phyloP scores from a whole-genome alignment of 495 filamentous ascomycete species.

The Rhypophila decipiens region DNA sequence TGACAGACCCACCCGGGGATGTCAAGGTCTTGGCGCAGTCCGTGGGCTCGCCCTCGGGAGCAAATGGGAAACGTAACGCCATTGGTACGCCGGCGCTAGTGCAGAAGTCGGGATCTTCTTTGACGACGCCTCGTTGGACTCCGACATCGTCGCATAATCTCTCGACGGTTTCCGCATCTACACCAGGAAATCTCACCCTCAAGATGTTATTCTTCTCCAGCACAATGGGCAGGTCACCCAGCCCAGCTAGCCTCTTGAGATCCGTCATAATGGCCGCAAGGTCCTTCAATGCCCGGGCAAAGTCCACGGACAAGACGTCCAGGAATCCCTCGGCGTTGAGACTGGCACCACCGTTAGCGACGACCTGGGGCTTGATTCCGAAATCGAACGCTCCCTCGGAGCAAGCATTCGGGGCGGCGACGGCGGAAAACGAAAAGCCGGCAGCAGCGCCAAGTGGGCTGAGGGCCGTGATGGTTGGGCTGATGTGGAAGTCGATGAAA shows the following conservation, averaged over 20 bases:
- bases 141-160: slow-evolving; percentile 80
- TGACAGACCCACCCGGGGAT: slow-evolving; percentile 41
- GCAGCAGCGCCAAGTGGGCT: slow-evolving; percentile 56
- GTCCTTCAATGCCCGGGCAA: slow-evolving; percentile 79
- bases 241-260: slow-evolving; percentile 61
- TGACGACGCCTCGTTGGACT: slow-evolving; percentile 65
- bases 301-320: slow-evolving; percentile 79
- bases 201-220: slow-evolving; percentile 56
- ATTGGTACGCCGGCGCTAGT: slow-evolving; percentile 55
- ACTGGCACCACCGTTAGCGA: slow-evolving; percentile 42
- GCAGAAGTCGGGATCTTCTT: slow-evolving; percentile 72
- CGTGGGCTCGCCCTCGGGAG: slow-evolving; percentile 60
- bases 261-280: slow-evolving; percentile 74
- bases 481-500: slow-evolving; percentile 76
- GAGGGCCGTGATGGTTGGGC: slow-evolving; percentile 80
- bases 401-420: slow-evolving; percentile 29
- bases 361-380: slow-evolving; percentile 25
- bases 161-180: slow-evolving; percentile 79
- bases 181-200: slow-evolving; percentile 83
- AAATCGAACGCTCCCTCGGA: slow-evolving; percentile 13
- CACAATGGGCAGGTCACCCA: slow-evolving; percentile 79
- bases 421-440: too few relatives aligned
- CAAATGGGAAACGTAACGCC: slow-evolving; percentile 80
- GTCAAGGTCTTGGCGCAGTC: slow-evolving; percentile 32
- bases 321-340: slow-evolving; percentile 76